A percentile compares a stretch with the other conserved stretches of the same genome.
Conservation (phyloP, 768 basidiomycete species). For the Baorangia bicolor region DNA sequence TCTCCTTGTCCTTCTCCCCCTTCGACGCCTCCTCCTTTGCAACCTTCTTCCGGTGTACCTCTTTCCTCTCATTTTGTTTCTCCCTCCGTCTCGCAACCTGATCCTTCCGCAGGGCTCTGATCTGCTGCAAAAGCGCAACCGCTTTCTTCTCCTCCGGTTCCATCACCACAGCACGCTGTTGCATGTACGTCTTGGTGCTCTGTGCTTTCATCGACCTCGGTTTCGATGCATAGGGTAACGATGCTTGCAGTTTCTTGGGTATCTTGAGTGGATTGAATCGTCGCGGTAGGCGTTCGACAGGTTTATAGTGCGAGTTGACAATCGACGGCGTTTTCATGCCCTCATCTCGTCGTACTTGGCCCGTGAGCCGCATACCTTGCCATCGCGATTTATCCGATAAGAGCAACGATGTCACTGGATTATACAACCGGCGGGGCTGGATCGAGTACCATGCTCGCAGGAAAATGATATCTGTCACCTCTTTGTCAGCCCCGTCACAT, state of each 20-base stretch:
- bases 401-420: slow-evolving; percentile 90
- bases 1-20: slow-evolving; percentile 70
- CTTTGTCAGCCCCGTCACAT: not conserved
- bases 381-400: slow-evolving; percentile 80
- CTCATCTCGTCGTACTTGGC: slow-evolving; percentile 85
- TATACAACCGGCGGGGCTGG: slow-evolving; percentile 94
- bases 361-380: slow-evolving; percentile 95
- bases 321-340: slow-evolving; percentile 77
- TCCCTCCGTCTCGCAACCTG: slow-evolving; percentile 75
- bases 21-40: slow-evolving; percentile 66
- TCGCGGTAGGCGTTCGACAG: slow-evolving; percentile 72
- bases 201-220: slow-evolving; percentile 81
- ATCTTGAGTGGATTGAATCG: slow-evolving; percentile 91
- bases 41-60: slow-evolving; percentile 64
- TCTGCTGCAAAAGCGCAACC: slow-evolving; percentile 88
- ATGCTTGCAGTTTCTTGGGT: slow-evolving; percentile 85
- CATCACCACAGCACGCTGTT: slow-evolving; percentile 92
- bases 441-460: slow-evolving; percentile 96
- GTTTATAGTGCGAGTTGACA: slow-evolving; percentile 87
- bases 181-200: slow-evolving; percentile 77
- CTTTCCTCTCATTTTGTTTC: slow-evolving; percentile 82
- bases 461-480: slow-evolving; percentile 79
- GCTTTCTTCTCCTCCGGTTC: slow-evolving; percentile 96
- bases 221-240: slow-evolving; percentile 91
- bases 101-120: slow-evolving; percentile 87